phyloP scores from a whole-genome alignment of 129 eudicot genomes.

The Daucus carota region DNA sequence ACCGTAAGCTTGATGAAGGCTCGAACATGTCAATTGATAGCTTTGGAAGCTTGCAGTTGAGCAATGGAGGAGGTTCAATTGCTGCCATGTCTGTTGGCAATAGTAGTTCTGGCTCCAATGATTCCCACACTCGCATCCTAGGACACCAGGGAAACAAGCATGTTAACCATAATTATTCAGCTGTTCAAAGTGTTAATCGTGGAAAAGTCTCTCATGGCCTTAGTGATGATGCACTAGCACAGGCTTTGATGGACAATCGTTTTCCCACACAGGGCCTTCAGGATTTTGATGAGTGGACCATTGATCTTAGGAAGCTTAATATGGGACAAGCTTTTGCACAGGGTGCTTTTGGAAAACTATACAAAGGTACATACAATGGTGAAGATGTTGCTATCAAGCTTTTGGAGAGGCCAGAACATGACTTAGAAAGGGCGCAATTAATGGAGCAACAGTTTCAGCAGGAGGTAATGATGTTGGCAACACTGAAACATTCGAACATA shows the following conservation, averaged over 20 bases:
- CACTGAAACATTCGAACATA: constrained; percentile 74
- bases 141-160: constrained; percentile 74
- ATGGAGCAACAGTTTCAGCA: constrained; percentile 99
- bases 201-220: constrained; percentile 61
- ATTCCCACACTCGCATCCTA: constrained; percentile 76
- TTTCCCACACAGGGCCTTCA: constrained; percentile 66
- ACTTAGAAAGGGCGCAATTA: constrained; percentile 67
- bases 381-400: constrained; percentile 88
- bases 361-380: constrained; percentile 77
- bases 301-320: constrained; percentile 61
- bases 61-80: constrained; percentile 83
- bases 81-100: constrained; percentile 94
- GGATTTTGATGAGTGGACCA: constrained; percentile 82
- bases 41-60: constrained; percentile 64
- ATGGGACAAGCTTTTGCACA: constrained; percentile 94
- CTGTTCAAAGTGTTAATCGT: constrained; percentile 55
- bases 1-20: constrained; percentile 73
- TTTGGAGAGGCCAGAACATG: constrained; percentile 85
- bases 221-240: constrained; percentile 75
- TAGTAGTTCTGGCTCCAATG: constrained; percentile 85
- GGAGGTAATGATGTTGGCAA: constrained; percentile 95
- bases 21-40: constrained; percentile 86
- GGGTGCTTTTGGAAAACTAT: constrained; percentile 88
- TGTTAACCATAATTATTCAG: constrained; percentile 51
- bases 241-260: constrained; percentile 62